Evolutionary conservation across 768 basidiomycete species (phyloP).

Genomic region (Chalciporus chontae): DNA sequence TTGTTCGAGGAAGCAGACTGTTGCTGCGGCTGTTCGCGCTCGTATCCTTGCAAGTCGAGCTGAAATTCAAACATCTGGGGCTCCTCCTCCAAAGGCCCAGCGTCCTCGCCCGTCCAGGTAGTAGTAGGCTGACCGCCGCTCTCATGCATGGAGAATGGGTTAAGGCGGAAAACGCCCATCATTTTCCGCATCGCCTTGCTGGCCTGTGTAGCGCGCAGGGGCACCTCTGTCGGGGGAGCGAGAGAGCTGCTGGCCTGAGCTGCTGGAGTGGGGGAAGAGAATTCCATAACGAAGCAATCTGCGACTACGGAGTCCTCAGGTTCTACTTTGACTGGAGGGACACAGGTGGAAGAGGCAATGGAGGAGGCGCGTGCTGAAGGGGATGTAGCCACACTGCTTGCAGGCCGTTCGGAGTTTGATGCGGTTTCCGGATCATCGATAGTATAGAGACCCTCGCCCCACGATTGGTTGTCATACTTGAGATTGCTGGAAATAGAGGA

Average conservation of each 20-base stretch:
- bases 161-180: slow-evolving; percentile 77
- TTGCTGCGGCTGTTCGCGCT: slow-evolving; percentile 19
- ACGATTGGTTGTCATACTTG: slow-evolving; percentile 26
- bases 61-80: slow-evolving; percentile 68
- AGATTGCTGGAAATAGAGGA: slow-evolving; percentile 11
- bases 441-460: slow-evolving; percentile 32
- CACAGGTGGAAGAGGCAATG: slow-evolving; percentile 27
- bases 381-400: slow-evolving; percentile 32
- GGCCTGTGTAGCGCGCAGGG: slow-evolving; percentile 73
- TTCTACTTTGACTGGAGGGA: slow-evolving; percentile 30
- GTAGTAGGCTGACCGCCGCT: slow-evolving; percentile 39
- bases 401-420: slow-evolving; percentile 34
- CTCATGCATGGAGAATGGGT: slow-evolving; percentile 70
- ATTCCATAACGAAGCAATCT: slow-evolving; percentile 36
- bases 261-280: slow-evolving; percentile 26
- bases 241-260: slow-evolving; percentile 36
- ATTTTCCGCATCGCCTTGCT: slow-evolving; percentile 64
- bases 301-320: slow-evolving; percentile 25
- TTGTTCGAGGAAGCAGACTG: slow-evolving; percentile 9
- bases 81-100: slow-evolving; percentile 57
- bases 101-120: slow-evolving; percentile 47
- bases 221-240: slow-evolving; percentile 62
- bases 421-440: slow-evolving; percentile 31
- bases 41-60: slow-evolving; percentile 36
- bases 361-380: slow-evolving; percentile 35